Evolutionary conservation across 2,329 filamentous ascomycete genomes (phyloP).

Genomic region (Cordyceps fumosorosea): DNA sequence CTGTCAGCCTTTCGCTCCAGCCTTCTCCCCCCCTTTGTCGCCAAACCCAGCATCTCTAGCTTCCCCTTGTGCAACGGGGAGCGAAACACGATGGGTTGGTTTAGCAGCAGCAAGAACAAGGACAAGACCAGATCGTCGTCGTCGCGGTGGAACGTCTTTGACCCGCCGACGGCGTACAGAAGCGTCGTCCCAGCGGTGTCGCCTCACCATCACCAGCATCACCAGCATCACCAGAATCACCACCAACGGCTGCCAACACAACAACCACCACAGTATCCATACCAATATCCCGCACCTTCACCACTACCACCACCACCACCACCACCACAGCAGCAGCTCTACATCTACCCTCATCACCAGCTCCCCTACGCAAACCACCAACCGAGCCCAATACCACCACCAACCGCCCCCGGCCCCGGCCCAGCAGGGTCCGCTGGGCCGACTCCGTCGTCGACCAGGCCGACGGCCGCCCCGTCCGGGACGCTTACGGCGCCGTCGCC

Average conservation of each 20-base stretch:
- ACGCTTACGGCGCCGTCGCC: constrained; percentile 38
- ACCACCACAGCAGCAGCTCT: not conserved
- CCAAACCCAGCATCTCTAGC: not conserved
- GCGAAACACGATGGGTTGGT: constrained; percentile 3
- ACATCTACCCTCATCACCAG: not conserved
- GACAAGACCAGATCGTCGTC: not conserved
- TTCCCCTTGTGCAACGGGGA: not conserved
- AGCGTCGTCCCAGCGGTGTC: constrained; percentile 7
- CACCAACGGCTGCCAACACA: not conserved
- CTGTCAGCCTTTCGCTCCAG: not conserved
- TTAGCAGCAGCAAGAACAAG: constrained; percentile 7
- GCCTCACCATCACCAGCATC: not conserved
- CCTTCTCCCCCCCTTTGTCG: not conserved
- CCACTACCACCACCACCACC: not conserved
- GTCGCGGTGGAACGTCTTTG: constrained; percentile 2
- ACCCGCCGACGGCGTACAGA: constrained; percentile 15
- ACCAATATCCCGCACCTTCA: not conserved
- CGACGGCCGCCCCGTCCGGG: constrained; percentile 24
- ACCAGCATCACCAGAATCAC: not conserved
- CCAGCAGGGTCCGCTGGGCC: constrained; percentile 27
- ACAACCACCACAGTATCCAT: constrained; percentile 9
- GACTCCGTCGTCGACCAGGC: constrained; percentile 38
- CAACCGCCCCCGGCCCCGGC: not conserved
- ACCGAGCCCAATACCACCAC: not conserved
- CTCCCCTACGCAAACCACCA: constrained; percentile 2